These are phyloP conservation scores for Irpex sp. DNA, from an alignment of 1,284 basidiomycete species.

Conservation along the genomic window DNA sequence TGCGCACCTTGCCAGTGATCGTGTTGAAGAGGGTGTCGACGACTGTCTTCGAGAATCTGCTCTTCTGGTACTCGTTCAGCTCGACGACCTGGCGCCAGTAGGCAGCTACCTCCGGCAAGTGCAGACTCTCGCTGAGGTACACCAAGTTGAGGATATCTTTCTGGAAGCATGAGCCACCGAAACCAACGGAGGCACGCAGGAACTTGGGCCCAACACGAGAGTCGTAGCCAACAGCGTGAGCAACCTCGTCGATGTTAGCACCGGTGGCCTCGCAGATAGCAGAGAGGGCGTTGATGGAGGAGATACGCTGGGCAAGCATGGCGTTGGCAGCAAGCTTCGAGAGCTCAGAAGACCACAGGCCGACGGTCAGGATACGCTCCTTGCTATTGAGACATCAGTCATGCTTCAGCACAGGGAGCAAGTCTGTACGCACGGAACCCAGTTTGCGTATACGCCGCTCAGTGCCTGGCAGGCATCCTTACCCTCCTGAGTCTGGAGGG, in stretches of 20 bases:
- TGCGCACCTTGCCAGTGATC: slow-evolving; percentile 82
- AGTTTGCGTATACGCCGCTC: slow-evolving; percentile 84
- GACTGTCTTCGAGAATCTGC: slow-evolving; percentile 83
- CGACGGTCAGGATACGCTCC: slow-evolving; percentile 87
- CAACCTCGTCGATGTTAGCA: slow-evolving; percentile 97
- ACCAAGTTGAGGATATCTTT: slow-evolving; percentile 99
- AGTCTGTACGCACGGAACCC: slow-evolving; percentile 73
- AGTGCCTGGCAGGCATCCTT: slow-evolving; percentile 77
- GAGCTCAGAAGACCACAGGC: slow-evolving; percentile 97
- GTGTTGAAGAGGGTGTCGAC: slow-evolving; percentile 98
- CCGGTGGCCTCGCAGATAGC: slow-evolving; percentile 99
- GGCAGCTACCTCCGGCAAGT: slow-evolving; percentile 94
- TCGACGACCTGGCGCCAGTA: slow-evolving; percentile 96
- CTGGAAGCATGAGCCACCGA: slow-evolving; percentile 99
- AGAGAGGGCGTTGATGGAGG: slow-evolving; percentile 95
- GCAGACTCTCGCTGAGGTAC: slow-evolving; percentile 90
- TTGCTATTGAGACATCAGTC: slow-evolving; percentile 31
- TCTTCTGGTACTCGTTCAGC: slow-evolving; percentile 97
- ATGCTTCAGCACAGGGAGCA: background rate
- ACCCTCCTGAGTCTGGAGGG: slow-evolving; percentile 85
- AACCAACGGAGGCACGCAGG: slow-evolving; percentile 93
- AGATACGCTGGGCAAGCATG: slow-evolving; percentile 97
- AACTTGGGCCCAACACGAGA: slow-evolving; percentile 93
- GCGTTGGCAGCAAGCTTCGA: slow-evolving; percentile 99
- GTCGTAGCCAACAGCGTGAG: slow-evolving; percentile 92